phyloP scores from a whole-genome alignment of 2,329 filamentous ascomycete species.

The Simplicillium sp. region DNA sequence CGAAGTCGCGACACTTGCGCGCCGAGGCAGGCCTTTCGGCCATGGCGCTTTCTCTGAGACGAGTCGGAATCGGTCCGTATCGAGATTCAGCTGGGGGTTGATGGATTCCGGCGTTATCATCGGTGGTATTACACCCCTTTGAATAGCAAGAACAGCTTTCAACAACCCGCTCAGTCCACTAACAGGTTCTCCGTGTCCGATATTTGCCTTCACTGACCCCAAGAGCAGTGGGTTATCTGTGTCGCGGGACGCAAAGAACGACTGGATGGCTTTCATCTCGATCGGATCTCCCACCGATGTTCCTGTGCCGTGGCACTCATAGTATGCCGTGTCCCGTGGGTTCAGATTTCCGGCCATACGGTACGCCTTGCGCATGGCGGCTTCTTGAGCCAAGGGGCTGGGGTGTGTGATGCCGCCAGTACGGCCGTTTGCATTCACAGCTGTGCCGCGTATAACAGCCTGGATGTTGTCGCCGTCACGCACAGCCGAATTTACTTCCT shows the following conservation, averaged over 20 bases:
- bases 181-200: constrained; percentile 10
- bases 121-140: constrained; percentile 7
- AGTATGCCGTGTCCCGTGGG: constrained; percentile 5
- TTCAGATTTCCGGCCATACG: constrained; percentile 8
- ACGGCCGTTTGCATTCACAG: constrained; percentile 23
- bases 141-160: constrained; percentile 7
- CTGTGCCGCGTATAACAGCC: constrained; percentile 17
- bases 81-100: background rate
- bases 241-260: constrained; percentile 1
- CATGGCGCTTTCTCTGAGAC: background rate
- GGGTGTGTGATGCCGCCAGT: constrained; percentile 29
- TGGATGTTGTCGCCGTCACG: constrained; percentile 10
- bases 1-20: background rate
- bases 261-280: constrained; percentile 17
- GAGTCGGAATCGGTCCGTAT: background rate
- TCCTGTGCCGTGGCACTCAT: constrained; percentile 1
- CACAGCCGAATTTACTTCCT: constrained; percentile 27
- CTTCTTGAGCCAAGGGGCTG: constrained; percentile 18
- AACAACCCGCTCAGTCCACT: constrained; percentile 6
- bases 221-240: background rate
- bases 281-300: constrained; percentile 23
- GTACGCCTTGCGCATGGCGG: constrained; percentile 24
- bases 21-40: background rate
- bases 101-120: background rate
- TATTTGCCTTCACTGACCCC: constrained; percentile 10